These are phyloP conservation scores for Acmispon strigosus DNA, from an alignment of 306 rosid genomes.

Conservation along the genomic window DNA sequence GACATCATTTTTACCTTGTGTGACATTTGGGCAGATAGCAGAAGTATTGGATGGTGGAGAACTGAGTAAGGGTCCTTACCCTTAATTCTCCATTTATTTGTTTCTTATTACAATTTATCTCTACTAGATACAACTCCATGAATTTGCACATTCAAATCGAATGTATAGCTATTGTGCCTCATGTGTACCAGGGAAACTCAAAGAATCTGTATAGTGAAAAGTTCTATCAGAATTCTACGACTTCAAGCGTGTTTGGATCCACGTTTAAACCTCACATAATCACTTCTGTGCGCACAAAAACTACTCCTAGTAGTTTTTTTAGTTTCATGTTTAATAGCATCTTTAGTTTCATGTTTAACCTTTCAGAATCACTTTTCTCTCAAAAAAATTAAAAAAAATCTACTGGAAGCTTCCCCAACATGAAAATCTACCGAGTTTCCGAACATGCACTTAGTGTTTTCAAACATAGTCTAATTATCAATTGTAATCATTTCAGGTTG, in stretches of 20 bases:
- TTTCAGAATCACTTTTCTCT: no score
- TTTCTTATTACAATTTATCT: not conserved
- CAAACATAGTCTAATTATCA: not conserved
- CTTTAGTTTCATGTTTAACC: no score
- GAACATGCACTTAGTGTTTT: not conserved
- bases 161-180: not conserved
- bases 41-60: slow-evolving; percentile 65
- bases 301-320: no score
- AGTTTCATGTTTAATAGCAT: no score
- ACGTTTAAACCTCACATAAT: no score
- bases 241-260: not conserved
- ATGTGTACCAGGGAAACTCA: not conserved
- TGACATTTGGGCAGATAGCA: slow-evolving; percentile 59
- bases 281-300: no score
- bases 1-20: slow-evolving; percentile 63
- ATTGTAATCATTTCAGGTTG: slow-evolving; percentile 29
- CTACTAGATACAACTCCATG: not conserved
- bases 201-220: not conserved
- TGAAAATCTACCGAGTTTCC: no score
- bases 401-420: no score
- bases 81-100: not conserved
- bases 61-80: slow-evolving; percentile 32
- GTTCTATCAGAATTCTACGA: not conserved
- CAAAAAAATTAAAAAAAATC: no score
- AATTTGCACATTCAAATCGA: not conserved